A percentile compares a stretch with the other conserved stretches of the same genome.
phyloP scores from a whole-genome alignment of 768 basidiomycete species.

The Pulveroboletus sp. region DNA sequence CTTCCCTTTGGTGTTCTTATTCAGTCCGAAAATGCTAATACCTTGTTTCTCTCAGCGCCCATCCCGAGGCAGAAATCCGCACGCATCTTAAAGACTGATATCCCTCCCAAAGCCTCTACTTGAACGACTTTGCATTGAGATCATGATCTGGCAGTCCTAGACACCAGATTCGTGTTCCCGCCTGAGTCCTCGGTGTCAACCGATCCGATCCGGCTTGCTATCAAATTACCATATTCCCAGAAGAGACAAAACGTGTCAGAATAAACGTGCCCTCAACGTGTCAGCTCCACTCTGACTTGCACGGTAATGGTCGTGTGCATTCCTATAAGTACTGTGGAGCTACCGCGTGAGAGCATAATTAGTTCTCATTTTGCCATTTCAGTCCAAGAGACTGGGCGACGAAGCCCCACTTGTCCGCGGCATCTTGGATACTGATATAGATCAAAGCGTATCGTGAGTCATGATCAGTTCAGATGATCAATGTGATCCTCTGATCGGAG shows the following conservation, averaged over 20 bases:
- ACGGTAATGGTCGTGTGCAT: background rate
- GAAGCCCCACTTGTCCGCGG: conserved; percentile 75
- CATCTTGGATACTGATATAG: conserved; percentile 61
- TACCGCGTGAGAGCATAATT: background rate
- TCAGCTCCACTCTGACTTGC: background rate
- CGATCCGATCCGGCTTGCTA: background rate
- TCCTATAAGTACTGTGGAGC: background rate
- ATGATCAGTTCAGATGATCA: conserved; percentile 7
- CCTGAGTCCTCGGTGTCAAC: background rate
- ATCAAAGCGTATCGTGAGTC: background rate
- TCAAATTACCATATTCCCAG: background rate
- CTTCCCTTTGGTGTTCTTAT: background rate
- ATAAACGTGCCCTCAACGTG: conserved; percentile 1
- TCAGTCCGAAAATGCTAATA: conserved; percentile 9
- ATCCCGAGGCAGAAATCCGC: conserved; percentile 84
- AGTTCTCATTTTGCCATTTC: conserved; percentile 29
- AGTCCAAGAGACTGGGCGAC: conserved; percentile 63
- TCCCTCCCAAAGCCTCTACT: conserved; percentile 30
- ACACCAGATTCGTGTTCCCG: background rate
- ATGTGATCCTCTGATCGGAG: background rate
- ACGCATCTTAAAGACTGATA: conserved; percentile 81
- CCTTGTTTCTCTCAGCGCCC: conserved; percentile 56
- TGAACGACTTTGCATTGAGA: conserved; percentile 3
- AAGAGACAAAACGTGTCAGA: background rate
- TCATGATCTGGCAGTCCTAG: background rate